Evolutionary conservation across 106 monocot genomes (phyloP), one percentile per base, ranked within the genome.

Genomic region (Dendrobium nobile): DNA sequence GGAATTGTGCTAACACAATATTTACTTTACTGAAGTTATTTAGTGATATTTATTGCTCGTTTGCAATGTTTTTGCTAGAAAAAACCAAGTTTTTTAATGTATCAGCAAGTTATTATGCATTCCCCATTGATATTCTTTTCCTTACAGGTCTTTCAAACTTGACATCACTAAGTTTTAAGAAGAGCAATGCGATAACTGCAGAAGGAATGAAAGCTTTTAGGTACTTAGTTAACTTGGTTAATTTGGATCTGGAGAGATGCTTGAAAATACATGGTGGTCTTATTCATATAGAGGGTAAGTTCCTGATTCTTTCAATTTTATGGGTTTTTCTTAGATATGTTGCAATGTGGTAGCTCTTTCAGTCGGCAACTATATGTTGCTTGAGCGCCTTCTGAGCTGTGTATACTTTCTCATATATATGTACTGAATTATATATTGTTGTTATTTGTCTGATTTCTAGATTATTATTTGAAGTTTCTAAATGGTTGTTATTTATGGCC

Each of bases 181-280:
- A 91, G 80, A 95, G 86, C 85, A 80, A 68, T 87, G 78, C 86
- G 61, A 86, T 99, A 40, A 90, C 86, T 86, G 89, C 83, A 41
- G 95, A 99, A 89, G 88, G 91, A 83, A 88, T 95, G 90, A 91
- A 80, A 86, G 87, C 88, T 81, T 87, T 99, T 85, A 33, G 78
- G 2, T 81, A 85, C 61, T 87, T 99, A 80, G 73, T 82, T 47
- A 99, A 99, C 79, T 86, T 99, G 85, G 87, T 87, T 79, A 90
- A 87, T 80, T 87, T 99, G 84, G 99, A 99, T 85, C 87, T 99
- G 55, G 99, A 99, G 78, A 90, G 95, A 82, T 95, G 95, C 78
- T 81, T 86, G 47, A 83, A 81, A 17, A 95, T 99, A 88, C 95
- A 93, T 84, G 95, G 95, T 19, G 95, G 99, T 54, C 80, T 99